Evolutionary conservation across 257 asterid species (phyloP), one percentile per base, ranked within the genome.

Genomic region (Solanum chilense): DNA sequence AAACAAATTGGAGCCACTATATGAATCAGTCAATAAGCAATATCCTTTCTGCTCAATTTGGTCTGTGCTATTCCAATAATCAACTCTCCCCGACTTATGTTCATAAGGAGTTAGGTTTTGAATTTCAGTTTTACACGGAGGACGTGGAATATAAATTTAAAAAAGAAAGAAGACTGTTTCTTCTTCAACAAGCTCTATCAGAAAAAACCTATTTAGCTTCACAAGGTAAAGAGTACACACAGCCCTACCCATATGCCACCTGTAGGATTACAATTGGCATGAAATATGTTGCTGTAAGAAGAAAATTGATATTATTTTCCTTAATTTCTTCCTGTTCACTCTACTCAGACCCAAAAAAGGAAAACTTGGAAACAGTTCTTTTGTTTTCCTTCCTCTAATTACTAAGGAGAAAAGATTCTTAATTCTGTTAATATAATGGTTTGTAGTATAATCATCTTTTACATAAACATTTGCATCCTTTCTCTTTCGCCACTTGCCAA

Each of bases 341-440:
- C 23, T 87, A 68, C 49, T 85, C 90, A 29, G 89, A 85, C 58
- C 75, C 83, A 78, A 88, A 84, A 25, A 90, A 92, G 52, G 90
- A 88, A 20, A 41, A 91, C 75, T 83, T 60, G 16, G 49, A 6
- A 23, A 83, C 60, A 4, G 47, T 25, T 14, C 8, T 25, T 77
- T 25, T 47, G 10, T 25, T 77, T 77, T 41, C 29, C 83, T 77
- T 76, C n/a, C 83, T 41, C 33, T 75, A 75, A 21, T 37, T 9
- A 8, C 3, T 27, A 9, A 71, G n/a, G 3, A 5, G 39, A 18
- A 60, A 39, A 23, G 82, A 41, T 41, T 75, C 35, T 75, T 75
- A 75, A 41, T 75, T 75, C 58, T 41, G 23, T 41, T 41, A 21
- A 41, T 29, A 16, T 16, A 70, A 31, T 70, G 42, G 44, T 69